Evolutionary conservation across 306 rosid species (phyloP), one percentile per base, ranked within the genome.

Genomic region (Vicia villosa): DNA sequence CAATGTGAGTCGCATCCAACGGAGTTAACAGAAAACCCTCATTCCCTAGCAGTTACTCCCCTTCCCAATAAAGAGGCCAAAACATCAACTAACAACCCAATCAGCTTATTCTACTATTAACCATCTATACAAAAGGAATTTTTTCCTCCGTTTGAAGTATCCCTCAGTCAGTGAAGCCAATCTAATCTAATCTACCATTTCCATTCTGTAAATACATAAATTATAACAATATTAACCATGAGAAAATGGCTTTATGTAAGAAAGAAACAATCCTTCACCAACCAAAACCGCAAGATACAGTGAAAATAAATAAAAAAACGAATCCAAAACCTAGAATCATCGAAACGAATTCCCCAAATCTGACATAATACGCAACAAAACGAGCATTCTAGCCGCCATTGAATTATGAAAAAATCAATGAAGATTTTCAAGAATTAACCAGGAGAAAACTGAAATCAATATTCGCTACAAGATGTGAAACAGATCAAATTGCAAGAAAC

Each of bases 401-500:
- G 13, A 68, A 36, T 49, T 51, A 59, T n/a, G 15, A 20, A 41
- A 55, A 2, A 41, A n/a, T n/a, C 3, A 73, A 20, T 5, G 16
- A 40, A 72, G 68, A 60, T 67, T 73, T 61, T 54, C 63, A 15
- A 12, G 14, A 28, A 26, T 62, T 11, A 19, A 7, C 4, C 7
- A 4, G 13, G 13, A 2, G 1, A 15, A n/a, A n/a, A n/a, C n/a
- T n/a, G n/a, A n/a, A 42, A 45, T 60, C 57, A 5, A 56, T 40
- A 47, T 34, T 41, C 21, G n/a, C 13, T 15, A 70, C 61, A 63
- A 50, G 11, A 43, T 55, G 59, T 55, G 59, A 5, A 43, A 47
- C 63, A 55, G 84, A 86, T 84, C 79, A 73, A 50, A 61, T 68
- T 34, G 38, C 38, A 7, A 34, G 10, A 34, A 15, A 37, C 69